phyloP scores from a whole-genome alignment of 352 stramenopile species.

The Pythium monospermum region DNA sequence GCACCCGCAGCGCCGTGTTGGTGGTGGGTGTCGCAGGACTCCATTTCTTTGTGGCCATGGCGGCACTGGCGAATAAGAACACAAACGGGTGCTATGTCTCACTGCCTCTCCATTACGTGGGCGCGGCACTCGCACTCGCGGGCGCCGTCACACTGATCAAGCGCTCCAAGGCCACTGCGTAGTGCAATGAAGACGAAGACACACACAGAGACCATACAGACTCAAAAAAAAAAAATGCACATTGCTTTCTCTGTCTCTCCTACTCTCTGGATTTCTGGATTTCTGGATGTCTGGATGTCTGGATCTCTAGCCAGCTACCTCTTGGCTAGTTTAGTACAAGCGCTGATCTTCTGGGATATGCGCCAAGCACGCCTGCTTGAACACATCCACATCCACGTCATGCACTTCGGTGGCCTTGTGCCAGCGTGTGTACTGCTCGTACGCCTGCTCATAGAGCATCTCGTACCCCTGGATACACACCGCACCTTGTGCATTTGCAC shows the following conservation, averaged over 20 bases:
- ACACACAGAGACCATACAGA: not conserved
- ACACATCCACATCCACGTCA: constrained; percentile 40
- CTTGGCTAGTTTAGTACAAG: too few relatives aligned
- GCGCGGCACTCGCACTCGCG: constrained; percentile 38
- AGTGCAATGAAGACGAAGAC: constrained; percentile 9
- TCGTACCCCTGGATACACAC: constrained; percentile 94
- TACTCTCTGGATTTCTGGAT: not conserved
- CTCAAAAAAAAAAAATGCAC: too few relatives aligned
- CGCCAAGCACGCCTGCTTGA: constrained; percentile 52
- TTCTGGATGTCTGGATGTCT: not conserved
- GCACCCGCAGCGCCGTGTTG: constrained; percentile 42
- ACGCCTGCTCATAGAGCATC: constrained; percentile 98
- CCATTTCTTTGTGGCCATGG: constrained; percentile 70
- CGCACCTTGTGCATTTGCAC: constrained; percentile 83
- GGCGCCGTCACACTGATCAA: constrained; percentile 39
- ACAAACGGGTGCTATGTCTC: constrained; percentile 74
- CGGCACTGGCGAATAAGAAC: constrained; percentile 69
- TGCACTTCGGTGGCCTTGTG: constrained; percentile 49
- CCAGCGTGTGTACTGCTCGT: constrained; percentile 96
- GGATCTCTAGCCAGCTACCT: not conserved
- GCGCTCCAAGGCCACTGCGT: constrained; percentile 33
- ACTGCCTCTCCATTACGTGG: constrained; percentile 72
- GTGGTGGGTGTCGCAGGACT: constrained; percentile 57
- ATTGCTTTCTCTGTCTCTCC: too few relatives aligned
- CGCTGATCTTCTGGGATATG: constrained; percentile 51